A percentile compares a stretch with the other conserved stretches of the same genome.
Evolutionary conservation across 257 asterid species (phyloP).

Genomic region (Voacanga thouarsii): DNA sequence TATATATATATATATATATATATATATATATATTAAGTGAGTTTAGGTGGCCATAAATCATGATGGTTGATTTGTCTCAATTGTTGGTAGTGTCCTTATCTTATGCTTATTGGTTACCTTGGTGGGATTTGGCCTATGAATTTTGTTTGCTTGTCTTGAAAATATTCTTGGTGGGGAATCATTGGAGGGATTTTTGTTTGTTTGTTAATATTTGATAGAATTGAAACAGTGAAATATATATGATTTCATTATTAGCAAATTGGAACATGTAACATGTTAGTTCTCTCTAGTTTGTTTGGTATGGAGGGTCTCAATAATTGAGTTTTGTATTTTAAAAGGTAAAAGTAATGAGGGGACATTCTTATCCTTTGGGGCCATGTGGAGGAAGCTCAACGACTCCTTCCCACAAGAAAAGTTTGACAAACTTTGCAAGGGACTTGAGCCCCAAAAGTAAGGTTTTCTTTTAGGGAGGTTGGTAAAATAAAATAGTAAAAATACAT

Average conservation of each 20-base stretch:
- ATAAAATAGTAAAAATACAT: no score
- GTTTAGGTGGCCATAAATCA: background rate
- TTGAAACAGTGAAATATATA: background rate
- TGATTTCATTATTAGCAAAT: conserved; percentile 22
- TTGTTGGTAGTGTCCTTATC: background rate
- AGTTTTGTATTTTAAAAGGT: background rate
- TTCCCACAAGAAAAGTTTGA: background rate
- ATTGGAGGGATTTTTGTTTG: background rate
- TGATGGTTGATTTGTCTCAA: background rate
- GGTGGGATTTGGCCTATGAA: background rate
- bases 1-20: no score
- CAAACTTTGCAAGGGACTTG: background rate
- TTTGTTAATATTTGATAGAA: background rate
- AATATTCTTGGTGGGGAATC: background rate
- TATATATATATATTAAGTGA: no score
- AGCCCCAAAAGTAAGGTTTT: no score
- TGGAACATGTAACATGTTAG: conserved; percentile 1
- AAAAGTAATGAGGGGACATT: background rate
- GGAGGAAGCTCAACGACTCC: background rate
- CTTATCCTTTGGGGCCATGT: background rate
- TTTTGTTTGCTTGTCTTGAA: conserved; percentile 1
- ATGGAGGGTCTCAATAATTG: background rate
- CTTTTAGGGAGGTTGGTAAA: no score
- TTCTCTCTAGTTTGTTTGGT: background rate
- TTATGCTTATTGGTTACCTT: conserved; percentile 5